Conservation (phyloP, 495 filamentous ascomycete species). For the Podospora fimiseda region DNA sequence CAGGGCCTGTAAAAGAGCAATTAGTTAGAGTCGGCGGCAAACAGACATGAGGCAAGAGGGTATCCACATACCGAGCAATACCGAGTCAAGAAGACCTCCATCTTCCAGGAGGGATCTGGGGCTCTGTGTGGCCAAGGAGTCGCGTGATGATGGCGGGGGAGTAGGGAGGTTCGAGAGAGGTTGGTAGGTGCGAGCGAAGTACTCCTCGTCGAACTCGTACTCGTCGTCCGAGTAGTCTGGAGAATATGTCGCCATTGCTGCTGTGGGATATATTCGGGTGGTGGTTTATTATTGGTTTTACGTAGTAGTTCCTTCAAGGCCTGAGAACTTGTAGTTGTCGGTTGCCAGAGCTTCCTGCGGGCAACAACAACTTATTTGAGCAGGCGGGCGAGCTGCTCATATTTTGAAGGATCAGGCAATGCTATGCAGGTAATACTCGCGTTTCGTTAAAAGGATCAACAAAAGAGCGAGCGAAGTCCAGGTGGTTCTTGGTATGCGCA, state of each 20-base stretch:
- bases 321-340: slow-evolving; percentile 15
- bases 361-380: slow-evolving; percentile 27
- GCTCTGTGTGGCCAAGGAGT: slow-evolving; percentile 34
- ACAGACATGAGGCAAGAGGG: neutral
- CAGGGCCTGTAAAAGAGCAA: slow-evolving; percentile 36
- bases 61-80: slow-evolving; percentile 39
- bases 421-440: slow-evolving; percentile 6
- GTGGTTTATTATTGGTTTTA: neutral
- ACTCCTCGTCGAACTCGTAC: slow-evolving; percentile 46
- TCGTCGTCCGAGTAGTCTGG: slow-evolving; percentile 38
- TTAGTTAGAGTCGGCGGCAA: neutral
- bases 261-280: neutral
- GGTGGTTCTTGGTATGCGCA: slow-evolving; percentile 2
- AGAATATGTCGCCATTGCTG: slow-evolving; percentile 21
- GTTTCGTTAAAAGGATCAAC: neutral
- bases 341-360: slow-evolving; percentile 26
- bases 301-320: slow-evolving; percentile 13
- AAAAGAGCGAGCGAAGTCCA: neutral
- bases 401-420: slow-evolving; percentile 18
- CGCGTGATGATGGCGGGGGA: slow-evolving; percentile 47
- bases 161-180: slow-evolving; percentile 57
- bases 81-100: slow-evolving; percentile 33
- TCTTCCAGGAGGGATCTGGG: slow-evolving; percentile 37
- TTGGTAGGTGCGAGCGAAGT: slow-evolving; percentile 51
- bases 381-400: slow-evolving; percentile 31